phyloP scores from a whole-genome alignment of 176 grass and related monocot genomes.

The Juncus effusus region DNA sequence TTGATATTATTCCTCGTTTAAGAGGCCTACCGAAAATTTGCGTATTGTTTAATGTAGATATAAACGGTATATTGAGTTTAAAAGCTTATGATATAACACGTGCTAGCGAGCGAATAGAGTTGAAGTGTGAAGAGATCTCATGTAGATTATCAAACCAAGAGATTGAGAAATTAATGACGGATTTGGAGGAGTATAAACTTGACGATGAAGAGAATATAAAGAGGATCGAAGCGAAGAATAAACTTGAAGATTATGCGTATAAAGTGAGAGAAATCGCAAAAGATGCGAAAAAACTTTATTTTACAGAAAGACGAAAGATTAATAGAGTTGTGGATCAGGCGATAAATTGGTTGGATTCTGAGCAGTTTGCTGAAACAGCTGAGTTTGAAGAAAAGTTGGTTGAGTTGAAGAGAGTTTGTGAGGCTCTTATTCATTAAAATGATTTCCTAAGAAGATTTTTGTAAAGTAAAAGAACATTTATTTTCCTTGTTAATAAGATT shows the following conservation, averaged over 20 bases:
- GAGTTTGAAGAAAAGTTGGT: constrained; percentile 21
- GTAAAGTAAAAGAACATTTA: too few species aligned
- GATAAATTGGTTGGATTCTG: constrained; percentile 17
- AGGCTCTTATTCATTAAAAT: constrained; percentile 9
- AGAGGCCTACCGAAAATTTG: constrained; percentile 15
- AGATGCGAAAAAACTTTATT: constrained; percentile 20
- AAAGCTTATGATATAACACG: constrained; percentile 5
- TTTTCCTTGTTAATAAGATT: too few species aligned
- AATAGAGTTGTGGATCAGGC: constrained; percentile 14
- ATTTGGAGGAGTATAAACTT: constrained; percentile 16
- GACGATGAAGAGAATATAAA: constrained; percentile 30
- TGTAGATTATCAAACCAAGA: constrained; percentile 17
- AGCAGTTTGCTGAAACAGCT: constrained; percentile 6
- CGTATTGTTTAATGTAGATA: constrained; percentile 18
- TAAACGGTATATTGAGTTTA: constrained; percentile 27
- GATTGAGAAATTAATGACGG: constrained; percentile 8
- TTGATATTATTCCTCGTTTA: constrained; percentile 13
- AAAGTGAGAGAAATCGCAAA: constrained; percentile 16
- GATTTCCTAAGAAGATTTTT: too few species aligned
- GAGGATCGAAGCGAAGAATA: constrained; percentile 34
- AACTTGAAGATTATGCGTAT: constrained; percentile 29
- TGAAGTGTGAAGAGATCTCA: constrained; percentile 6
- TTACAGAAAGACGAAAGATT: constrained; percentile 28
- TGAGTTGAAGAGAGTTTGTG: constrained; percentile 19
- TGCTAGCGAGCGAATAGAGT: constrained; percentile 6